phyloP scores from a whole-genome alignment of 768 basidiomycete species.

The Auriscalpium vulgare region DNA sequence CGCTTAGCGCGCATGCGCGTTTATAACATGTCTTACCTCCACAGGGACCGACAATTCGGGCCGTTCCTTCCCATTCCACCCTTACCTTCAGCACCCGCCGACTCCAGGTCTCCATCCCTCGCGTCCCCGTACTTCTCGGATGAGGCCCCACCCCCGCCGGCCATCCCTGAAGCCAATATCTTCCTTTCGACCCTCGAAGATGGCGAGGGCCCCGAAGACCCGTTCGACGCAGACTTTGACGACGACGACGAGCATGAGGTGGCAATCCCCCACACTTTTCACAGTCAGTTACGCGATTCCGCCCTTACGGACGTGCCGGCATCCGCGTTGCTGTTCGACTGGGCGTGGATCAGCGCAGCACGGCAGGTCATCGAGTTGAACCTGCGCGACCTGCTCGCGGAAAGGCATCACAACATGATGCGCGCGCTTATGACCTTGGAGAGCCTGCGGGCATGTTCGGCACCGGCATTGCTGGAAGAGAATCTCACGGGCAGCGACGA shows the following conservation, averaged over 20 bases:
- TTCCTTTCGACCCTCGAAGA: neutral
- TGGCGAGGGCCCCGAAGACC: neutral
- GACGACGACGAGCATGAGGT: neutral
- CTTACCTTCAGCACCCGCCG: too few species aligned
- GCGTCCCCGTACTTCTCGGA: neutral
- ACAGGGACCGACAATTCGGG: constrained; percentile 26
- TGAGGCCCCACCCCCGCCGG: neutral
- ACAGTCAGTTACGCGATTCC: neutral
- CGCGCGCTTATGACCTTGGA: constrained; percentile 21
- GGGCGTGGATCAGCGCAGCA: constrained; percentile 42
- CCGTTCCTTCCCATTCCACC: constrained; percentile 25
- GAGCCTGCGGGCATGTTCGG: constrained; percentile 19
- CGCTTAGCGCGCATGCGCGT: constrained; percentile 27
- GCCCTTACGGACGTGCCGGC: constrained; percentile 26
- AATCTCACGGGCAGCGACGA: neutral
- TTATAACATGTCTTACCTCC: constrained; percentile 29
- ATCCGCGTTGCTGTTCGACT: constrained; percentile 34
- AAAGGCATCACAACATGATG: constrained; percentile 16
- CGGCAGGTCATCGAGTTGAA: constrained; percentile 46
- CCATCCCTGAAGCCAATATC: constrained; percentile 2
- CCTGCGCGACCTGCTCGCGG: constrained; percentile 30
- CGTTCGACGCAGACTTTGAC: neutral
- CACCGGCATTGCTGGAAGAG: constrained; percentile 14
- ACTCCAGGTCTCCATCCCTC: neutral
- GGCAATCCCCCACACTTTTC: too few species aligned